Percentiles rank a stretch among this genome's conserved stretches.
Evolutionary conservation across 768 basidiomycete species (phyloP).

Genomic region (Leccinum disarticulatum): DNA sequence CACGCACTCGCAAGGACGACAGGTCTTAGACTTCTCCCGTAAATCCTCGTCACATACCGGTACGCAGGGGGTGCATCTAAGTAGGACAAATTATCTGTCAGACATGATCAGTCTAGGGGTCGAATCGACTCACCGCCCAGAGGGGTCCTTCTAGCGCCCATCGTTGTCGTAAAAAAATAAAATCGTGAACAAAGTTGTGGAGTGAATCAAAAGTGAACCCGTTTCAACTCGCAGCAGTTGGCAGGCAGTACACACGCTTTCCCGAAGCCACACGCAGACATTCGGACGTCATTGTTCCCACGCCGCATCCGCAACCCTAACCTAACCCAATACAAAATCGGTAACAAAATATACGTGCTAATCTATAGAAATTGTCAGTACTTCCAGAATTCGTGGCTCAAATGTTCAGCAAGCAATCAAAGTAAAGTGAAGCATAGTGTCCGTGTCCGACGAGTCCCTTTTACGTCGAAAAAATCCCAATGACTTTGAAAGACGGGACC

Average conservation of each 20-base stretch:
- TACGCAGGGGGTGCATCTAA: conserved; percentile 53
- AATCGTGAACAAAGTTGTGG: conserved; percentile 2
- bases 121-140: conserved; percentile 14
- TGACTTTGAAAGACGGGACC: conserved; percentile 84
- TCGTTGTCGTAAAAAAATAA: not conserved
- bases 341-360: not conserved
- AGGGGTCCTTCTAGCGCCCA: conserved; percentile 16
- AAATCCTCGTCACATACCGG: conserved; percentile 56
- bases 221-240: not conserved
- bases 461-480: conserved; percentile 85
- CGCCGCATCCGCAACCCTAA: conserved; percentile 17
- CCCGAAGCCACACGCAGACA: conserved; percentile 2
- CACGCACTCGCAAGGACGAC: conserved; percentile 48
- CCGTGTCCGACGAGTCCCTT: not conserved
- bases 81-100: not conserved
- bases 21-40: conserved; percentile 59
- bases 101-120: not conserved
- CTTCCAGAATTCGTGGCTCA: not conserved
- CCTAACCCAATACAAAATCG: not conserved
- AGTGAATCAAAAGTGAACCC: not conserved
- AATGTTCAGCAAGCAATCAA: not conserved
- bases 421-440: not conserved
- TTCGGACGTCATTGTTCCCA: conserved; percentile 24
- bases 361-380: conserved; percentile 2
- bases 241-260: not conserved